Base-by-base conservation (phyloP, 2,329 filamentous ascomycete genomes). In the Amylocarpus encephaloides region DNA sequence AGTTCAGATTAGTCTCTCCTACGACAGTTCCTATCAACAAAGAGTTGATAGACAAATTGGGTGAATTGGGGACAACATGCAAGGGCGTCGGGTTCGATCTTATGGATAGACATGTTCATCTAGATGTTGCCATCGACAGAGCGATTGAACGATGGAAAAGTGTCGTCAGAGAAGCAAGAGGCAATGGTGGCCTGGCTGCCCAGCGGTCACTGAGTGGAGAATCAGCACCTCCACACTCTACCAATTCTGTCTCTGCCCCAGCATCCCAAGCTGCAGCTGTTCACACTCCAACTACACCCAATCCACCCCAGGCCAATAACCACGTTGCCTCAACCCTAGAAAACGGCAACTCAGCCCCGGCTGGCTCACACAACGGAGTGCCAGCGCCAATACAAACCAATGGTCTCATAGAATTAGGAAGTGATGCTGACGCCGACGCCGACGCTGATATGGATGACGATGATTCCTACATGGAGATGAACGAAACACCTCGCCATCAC, bases 111-210 rank as follows among this genome's bases (percentile, higher is more conserved):
- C 72, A 78, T 46, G 55, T 73, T 5, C 79, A 82, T 53, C 63
- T 83, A 1, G 70, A 70, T 52, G 72, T 73, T 0, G 62, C 79
- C 34, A 73, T 82, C 5, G 67, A 75, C 6, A 69, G 70, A n/a
- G 74, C 75, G 2, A 81, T 85, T 50, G 74, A 78, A 39, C 71
- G 79, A 29, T 85, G 81, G 81, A 84, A 81, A 66, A 71, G 68
- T 4, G 78, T 83, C 13, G 76, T 84, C 11, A 68, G 72, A n/a
- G 73, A 77, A 18, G 43, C 48, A 32, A 46, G 48, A 43, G 42
- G 38, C 12, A 42, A 30, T 18, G 43, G 43, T 10, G 76, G 77
- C 15, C 71, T 82, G 67, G 66, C 67, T 43, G 69, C 71, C 2
- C 80, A 83, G 56, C 71, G 70, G 40, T 58, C 74, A 2, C 63